Base-by-base conservation (phyloP, 306 rosid genomes). In the Casuarina cunninghamiana region DNA sequence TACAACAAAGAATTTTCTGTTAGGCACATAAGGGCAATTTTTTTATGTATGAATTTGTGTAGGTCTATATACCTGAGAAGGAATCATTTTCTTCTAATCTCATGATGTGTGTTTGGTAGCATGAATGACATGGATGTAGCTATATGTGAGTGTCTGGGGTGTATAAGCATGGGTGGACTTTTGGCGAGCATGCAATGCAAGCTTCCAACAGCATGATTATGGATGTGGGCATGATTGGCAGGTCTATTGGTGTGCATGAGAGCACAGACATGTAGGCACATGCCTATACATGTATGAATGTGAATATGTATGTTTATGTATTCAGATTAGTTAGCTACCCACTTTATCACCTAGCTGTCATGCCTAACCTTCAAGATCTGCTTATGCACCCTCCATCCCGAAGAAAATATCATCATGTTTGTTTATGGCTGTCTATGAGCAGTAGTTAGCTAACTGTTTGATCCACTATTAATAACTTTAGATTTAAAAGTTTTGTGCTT, bases 211-310 rank as follows among this genome's bases (percentile, higher is more conserved):
- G 42, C 71, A 8, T 66, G 13, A 41, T 16, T 66, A 42, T 61
- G 13, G 68, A 61, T 61, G 15, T 35, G 68, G 43, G 39, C 13
- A 13, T 61, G 68, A 16, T 35, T 42, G 68, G 17, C 37, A 2
- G n/a, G 68, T 61, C 12, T 61, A 61, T 7, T 6, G 68, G 43
- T 61, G 68, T 61, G 57, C 41, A 35, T 61, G 68, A 61, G 68
- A 37, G 68, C n/a, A n/a, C 61, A 54, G n/a, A 32, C 35, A 54
- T 54, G 61, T 6, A 9, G 61, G 32, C 42, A 11, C 68, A 61
- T 32, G 3, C 35, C 6, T 11, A 61, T 61, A 16, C 6, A 35
- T 61, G 68, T 61, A 61, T 10, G 15, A 61, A 37, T 5, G 3
- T 61, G 68, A 2, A 4, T 61, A 5, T 26, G 12, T 61, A n/a